Percentiles rank a stretch among this genome's conserved stretches.
These are phyloP conservation scores for Phytophthora idaei DNA, from an alignment of 352 stramenopile species.

Conservation along the genomic window DNA sequence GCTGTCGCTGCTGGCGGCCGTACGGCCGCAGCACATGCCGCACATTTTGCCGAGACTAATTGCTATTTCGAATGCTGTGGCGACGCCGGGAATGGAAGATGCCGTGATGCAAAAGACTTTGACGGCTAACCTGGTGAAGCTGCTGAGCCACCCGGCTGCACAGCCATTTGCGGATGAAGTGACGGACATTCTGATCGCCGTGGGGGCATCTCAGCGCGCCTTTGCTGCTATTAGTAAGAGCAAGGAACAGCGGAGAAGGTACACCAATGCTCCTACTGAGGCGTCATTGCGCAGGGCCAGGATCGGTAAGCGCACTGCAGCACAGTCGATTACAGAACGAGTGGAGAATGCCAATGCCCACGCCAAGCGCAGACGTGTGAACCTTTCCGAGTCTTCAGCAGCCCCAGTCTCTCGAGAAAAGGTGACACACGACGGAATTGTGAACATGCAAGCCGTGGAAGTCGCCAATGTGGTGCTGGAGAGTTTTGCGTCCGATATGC, in stretches of 20 bases:
- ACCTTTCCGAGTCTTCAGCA: constrained; percentile 33
- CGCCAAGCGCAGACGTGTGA: constrained; percentile 49
- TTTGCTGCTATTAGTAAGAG: constrained; percentile 83
- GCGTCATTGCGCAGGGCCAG: constrained; percentile 66
- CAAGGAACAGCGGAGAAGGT: constrained; percentile 76
- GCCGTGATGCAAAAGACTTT: constrained; percentile 62
- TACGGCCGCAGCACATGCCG: constrained; percentile 66
- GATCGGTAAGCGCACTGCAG: constrained; percentile 69
- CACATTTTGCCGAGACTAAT: constrained; percentile 60
- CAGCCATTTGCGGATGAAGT: constrained; percentile 72
- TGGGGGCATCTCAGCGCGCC: constrained; percentile 72
- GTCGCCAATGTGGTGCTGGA: constrained; percentile 79
- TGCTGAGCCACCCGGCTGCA: constrained; percentile 65
- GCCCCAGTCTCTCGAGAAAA: constrained; percentile 33
- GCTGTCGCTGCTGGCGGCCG: constrained; percentile 58
- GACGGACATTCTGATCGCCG: constrained; percentile 71
- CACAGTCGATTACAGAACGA: constrained; percentile 62
- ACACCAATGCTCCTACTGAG: constrained; percentile 74
- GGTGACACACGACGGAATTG: constrained; percentile 70
- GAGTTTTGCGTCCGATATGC: constrained; percentile 68
- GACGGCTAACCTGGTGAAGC: constrained; percentile 72
- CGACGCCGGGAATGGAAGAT: constrained; percentile 36
- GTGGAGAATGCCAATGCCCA: constrained; percentile 67
- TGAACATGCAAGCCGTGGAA: constrained; percentile 74
- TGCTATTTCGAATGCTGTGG: constrained; percentile 37